Evolutionary conservation across 208 protist genomes (phyloP), one percentile per base, ranked within the genome.

Genomic region (Trypanosoma mega): DNA sequence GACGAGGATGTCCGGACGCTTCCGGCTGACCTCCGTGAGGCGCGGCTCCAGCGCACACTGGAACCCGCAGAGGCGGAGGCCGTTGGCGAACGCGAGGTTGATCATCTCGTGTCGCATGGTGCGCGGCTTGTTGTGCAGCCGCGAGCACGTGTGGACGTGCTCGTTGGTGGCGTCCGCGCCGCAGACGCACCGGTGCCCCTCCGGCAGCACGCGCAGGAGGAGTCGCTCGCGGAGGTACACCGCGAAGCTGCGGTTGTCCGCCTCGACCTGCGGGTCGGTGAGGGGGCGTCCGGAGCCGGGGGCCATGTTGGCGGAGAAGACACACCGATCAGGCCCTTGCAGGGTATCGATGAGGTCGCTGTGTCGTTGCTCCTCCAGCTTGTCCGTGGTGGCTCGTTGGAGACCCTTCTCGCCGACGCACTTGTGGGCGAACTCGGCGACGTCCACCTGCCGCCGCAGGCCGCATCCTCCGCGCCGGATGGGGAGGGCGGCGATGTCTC

Each of bases 111-210:
- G 72, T n/a, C 72, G 58, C 21, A 60, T 33, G 12, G 45, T 51
- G 21, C 62, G 46, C 34, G 66, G 44, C 0, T 60, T 41, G 4
- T 49, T 36, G 21, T 31, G 44, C 1, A 74, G 8, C 4, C 30
- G n/a, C 4, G 44, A 26, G 53, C 72, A 74, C 43, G 68, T 73
- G 51, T 78, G 55, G 26, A 74, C 45, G 52, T 76, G 70, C 29
- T 33, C 45, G 36, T 76, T 76, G 29, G 41, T 59, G 12, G 63
- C 63, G 54, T 61, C 48, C 36, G 21, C 48, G 41, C 57, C 63
- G 43, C 64, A 72, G 20, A 45, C 34, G 61, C 65, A 73, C 2
- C 24, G 2, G 16, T 39, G 29, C 5, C 48, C 67, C 16, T 20
- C 27, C 2, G 58, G 49, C 4, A 67, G 49, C 5, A 74, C 66